These are phyloP conservation scores for Gossypium lobatum DNA, from an alignment of 441 rosid species.

Conservation along the genomic window DNA sequence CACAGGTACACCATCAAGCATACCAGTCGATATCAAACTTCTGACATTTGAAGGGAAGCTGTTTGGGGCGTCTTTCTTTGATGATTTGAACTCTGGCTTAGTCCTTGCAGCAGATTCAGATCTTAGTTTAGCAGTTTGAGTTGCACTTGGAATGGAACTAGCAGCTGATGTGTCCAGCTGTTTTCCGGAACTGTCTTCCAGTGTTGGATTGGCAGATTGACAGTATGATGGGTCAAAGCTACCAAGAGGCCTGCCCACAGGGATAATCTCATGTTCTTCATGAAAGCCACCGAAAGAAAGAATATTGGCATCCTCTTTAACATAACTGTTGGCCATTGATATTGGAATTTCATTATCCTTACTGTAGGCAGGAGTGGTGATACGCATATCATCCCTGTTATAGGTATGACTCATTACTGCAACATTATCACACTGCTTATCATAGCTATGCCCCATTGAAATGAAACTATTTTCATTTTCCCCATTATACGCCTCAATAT, in stretches of 20 bases:
- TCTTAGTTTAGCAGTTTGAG: constrained; percentile 33
- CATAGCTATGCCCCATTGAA: constrained; percentile 25
- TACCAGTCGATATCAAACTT: constrained; percentile 60
- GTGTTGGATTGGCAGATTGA: constrained; percentile 31
- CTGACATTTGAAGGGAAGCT: constrained; percentile 77
- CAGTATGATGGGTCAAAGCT: constrained; percentile 35
- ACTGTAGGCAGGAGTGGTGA: constrained; percentile 24
- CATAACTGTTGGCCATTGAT: constrained; percentile 27
- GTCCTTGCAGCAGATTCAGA: constrained; percentile 43
- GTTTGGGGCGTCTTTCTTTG: constrained; percentile 54
- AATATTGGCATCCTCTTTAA: constrained; percentile 44
- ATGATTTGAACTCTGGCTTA: constrained; percentile 43
- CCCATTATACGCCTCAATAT: constrained; percentile 31
- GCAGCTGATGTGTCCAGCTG: constrained; percentile 25
- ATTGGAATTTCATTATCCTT: constrained; percentile 30
- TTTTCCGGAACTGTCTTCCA: constrained; percentile 30
- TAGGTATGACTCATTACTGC: constrained; percentile 46
- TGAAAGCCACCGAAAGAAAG: constrained; percentile 58
- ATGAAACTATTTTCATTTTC: constrained; percentile 37
- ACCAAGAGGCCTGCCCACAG: constrained; percentile 29
- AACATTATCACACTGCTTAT: constrained; percentile 38
- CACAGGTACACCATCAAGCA: constrained; percentile 74
- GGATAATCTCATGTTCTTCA: constrained; percentile 43
- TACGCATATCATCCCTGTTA: constrained; percentile 32
- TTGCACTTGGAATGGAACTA: constrained; percentile 24